Base-by-base conservation (phyloP, 495 filamentous ascomycete genomes). In the Hypoxylon perforatum region DNA sequence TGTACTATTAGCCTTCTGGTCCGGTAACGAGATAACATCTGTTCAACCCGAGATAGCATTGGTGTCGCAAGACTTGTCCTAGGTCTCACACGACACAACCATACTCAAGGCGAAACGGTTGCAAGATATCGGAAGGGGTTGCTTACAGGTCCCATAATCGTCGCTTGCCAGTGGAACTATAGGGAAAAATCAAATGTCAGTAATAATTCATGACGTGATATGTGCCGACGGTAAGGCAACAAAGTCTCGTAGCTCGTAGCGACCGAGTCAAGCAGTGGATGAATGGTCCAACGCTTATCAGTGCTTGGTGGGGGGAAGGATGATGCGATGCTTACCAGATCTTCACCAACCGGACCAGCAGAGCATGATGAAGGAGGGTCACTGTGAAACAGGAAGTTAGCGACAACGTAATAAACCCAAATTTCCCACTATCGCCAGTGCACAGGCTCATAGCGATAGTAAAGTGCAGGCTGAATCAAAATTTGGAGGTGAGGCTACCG, bases 91-190 rank as follows among this genome's bases (percentile, higher is more conserved):
- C 28, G 21, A 28, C 14, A 61, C 18, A 54, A 15, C 19, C 15
- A 9, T 51, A 25, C 23, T n/a, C 33, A 25, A 36, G 18, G 19
- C 25, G 36, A n/a, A 58, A 9, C 11, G 21, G 51, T 38, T 41
- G 15, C 9, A 49, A 56, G 47, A 38, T 28, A 38, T 42, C 17
- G 19, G 25, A 21, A 44, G 44, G 39, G 39, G 25, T n/a, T 54
- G 89, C 93, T 88, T 89, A 97, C 94, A 76, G 95, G 95, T 82
- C 95, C 95, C 95, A 99, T 99, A 76, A 99, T 99, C 17, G 95
- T 99, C 60, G 95, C 95, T 87, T 99, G 95, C 95, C 95, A 99
- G 88, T 98, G 95, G 76, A 99, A 99, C 95, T 99, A 75, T 71
- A 65, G 9, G 59, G 11, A 67, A 21, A 46, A 21, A 52, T 14